These are phyloP conservation scores for Alloteropsis semialata DNA, from an alignment of 176 grass and related monocot species.

Conservation along the genomic window DNA sequence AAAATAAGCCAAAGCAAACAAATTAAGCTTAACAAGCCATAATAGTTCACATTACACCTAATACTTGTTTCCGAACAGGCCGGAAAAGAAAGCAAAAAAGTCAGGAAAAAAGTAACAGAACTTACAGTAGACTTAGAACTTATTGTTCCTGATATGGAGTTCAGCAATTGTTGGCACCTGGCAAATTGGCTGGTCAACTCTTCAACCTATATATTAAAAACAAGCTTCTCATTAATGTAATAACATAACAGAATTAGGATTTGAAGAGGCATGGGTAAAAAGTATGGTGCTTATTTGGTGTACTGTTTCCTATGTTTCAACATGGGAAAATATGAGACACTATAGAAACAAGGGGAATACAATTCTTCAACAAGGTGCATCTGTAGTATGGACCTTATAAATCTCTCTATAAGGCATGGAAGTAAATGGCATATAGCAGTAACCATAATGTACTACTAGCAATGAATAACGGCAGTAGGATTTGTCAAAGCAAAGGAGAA, in stretches of 20 bases:
- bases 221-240: background rate
- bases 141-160: constrained; percentile 55
- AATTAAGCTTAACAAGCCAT: background rate
- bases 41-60: background rate
- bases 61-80: background rate
- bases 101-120: constrained; percentile 7
- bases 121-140: constrained; percentile 52
- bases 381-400: background rate
- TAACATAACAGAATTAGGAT: background rate
- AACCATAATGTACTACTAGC: background rate
- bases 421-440: background rate
- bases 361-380: background rate
- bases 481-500: background rate
- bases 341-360: background rate
- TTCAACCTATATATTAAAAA: constrained; percentile 43
- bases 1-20: background rate
- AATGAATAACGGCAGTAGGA: background rate
- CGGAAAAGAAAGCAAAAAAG: background rate
- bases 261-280: background rate
- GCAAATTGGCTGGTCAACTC: constrained; percentile 49
- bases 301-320: background rate
- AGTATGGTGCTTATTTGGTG: background rate
- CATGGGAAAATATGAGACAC: background rate
- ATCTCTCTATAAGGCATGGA: background rate
- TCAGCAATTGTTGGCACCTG: constrained; percentile 50